These are phyloP conservation scores for Talaromyces sp. DNA, from an alignment of 2,329 filamentous ascomycete species.

Conservation along the genomic window DNA sequence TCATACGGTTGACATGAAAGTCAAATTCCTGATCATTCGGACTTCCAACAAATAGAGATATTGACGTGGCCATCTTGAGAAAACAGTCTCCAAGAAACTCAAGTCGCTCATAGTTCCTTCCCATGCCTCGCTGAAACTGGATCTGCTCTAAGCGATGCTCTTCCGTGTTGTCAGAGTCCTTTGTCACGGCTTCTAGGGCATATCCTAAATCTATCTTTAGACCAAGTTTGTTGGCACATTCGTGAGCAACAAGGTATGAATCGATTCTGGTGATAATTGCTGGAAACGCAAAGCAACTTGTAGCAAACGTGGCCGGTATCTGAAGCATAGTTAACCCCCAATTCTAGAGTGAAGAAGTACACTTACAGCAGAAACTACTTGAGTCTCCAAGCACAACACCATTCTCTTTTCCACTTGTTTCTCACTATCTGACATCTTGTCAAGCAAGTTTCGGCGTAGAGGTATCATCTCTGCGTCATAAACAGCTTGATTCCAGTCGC, in stretches of 20 bases:
- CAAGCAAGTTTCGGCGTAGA: conserved; percentile 78
- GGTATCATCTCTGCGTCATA: conserved; percentile 70
- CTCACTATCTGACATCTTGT: conserved; percentile 57
- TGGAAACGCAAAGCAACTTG: conserved; percentile 72
- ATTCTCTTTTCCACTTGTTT: conserved; percentile 50
- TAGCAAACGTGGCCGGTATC: conserved; percentile 67
- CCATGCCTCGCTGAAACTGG: conserved; percentile 81
- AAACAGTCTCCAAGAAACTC: conserved; percentile 94
- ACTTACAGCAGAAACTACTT: conserved; percentile 71
- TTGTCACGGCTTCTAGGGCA: conserved; percentile 86
- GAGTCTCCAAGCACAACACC: conserved; percentile 71
- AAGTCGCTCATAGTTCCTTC: conserved; percentile 87
- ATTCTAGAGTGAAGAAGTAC: neutral
- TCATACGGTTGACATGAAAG: conserved; percentile 87
- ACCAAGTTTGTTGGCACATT: conserved; percentile 65
- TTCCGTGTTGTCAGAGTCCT: conserved; percentile 81
- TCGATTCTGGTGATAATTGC: conserved; percentile 83
- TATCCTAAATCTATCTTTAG: conserved; percentile 64
- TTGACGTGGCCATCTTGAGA: conserved; percentile 91
- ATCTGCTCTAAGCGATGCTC: conserved; percentile 66
- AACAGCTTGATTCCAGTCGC: conserved; percentile 73
- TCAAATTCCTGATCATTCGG: conserved; percentile 78
- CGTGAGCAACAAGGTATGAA: conserved; percentile 72
- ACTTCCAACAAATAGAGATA: conserved; percentile 74
- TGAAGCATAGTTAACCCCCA: conserved; percentile 31